Conservation (phyloP, 495 filamentous ascomycete genomes). For the Trichoderma erinaceum region DNA sequence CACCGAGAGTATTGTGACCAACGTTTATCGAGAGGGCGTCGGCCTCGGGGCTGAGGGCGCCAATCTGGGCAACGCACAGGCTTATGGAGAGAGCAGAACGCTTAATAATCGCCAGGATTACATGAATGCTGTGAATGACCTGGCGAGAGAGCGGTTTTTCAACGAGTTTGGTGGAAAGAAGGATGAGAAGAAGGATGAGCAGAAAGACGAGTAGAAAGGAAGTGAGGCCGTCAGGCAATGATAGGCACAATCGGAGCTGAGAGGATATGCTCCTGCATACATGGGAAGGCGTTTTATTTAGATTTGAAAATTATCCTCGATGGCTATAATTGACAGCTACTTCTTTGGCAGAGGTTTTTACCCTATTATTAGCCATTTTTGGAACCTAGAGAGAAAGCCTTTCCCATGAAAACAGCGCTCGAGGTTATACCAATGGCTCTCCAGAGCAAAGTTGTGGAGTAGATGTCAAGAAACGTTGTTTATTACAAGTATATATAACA, state of each 20-base stretch:
- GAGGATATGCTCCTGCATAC: not conserved
- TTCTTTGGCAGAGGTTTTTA: not conserved
- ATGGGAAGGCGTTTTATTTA: not conserved
- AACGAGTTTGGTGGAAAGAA: not conserved
- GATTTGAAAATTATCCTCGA: not conserved
- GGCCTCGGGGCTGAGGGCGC: slow-evolving; percentile 80
- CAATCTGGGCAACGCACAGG: slow-evolving; percentile 74
- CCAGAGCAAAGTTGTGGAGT: not conserved
- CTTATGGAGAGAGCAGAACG: slow-evolving; percentile 72
- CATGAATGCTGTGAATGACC: slow-evolving; percentile 69
- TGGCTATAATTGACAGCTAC: too few relatives aligned
- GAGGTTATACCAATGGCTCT: not conserved
- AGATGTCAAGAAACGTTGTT: not conserved
- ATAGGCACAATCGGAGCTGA: too few relatives aligned
- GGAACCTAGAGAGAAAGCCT: not conserved
- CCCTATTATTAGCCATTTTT: not conserved
- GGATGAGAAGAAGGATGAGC: not conserved
- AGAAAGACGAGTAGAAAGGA: not conserved
- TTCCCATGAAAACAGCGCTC: not conserved
- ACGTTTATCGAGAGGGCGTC: slow-evolving; percentile 75
- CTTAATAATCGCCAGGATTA: slow-evolving; percentile 65
- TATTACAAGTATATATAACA: too few relatives aligned
- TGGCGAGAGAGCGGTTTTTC: slow-evolving; percentile 66
- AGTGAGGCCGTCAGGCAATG: not conserved
- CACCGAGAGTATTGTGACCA: slow-evolving; percentile 68